Percentiles rank a stretch among this genome's conserved stretches.
These are phyloP conservation scores for Viola odorata DNA, from an alignment of 345 rosid genomes.

Conservation along the genomic window DNA sequence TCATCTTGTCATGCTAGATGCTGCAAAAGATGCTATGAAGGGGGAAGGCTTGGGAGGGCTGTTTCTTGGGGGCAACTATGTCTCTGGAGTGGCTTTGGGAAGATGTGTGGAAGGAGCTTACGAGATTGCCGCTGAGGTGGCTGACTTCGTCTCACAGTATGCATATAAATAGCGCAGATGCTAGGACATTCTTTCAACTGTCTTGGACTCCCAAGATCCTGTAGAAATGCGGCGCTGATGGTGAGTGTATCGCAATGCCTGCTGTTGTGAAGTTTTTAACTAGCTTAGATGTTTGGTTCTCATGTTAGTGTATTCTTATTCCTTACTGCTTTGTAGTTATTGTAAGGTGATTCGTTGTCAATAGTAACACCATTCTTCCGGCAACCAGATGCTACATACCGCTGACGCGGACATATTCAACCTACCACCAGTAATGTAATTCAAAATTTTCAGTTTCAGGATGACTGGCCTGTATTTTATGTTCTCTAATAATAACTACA, in stretches of 20 bases:
- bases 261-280: neutral
- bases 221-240: neutral
- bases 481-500: neutral
- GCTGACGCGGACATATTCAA: too few relatives aligned
- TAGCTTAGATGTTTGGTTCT: neutral
- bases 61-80: slow-evolving; percentile 77
- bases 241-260: neutral
- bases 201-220: neutral
- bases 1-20: slow-evolving; percentile 62
- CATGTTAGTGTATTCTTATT: neutral
- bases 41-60: slow-evolving; percentile 57
- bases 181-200: neutral
- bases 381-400: too few relatives aligned
- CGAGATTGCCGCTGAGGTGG: slow-evolving; percentile 66
- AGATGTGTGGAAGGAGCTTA: slow-evolving; percentile 83
- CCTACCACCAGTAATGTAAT: too few relatives aligned
- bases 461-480: neutral
- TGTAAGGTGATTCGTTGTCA: neutral
- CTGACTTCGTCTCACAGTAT: slow-evolving; percentile 50
- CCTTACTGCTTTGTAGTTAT: neutral
- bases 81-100: slow-evolving; percentile 84
- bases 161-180: slow-evolving; percentile 36
- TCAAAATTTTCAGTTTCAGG: neutral
- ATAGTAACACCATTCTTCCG: too few relatives aligned
- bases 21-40: slow-evolving; percentile 50